Conservation (phyloP, 2,329 filamentous ascomycete species). For the Xylariomycetidae sp. region DNA sequence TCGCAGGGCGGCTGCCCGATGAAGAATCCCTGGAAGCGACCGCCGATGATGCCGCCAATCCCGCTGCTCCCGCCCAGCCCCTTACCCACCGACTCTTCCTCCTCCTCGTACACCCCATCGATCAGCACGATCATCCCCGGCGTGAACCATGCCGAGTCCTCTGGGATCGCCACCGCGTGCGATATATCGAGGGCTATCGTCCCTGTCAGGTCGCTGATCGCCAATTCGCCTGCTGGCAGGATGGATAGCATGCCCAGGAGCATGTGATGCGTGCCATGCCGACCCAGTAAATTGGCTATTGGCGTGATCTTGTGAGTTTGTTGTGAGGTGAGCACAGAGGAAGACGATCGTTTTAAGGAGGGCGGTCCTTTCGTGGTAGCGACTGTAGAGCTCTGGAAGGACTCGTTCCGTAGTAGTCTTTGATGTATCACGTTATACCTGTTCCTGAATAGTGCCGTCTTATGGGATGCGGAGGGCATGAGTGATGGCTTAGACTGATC, state of each 20-base stretch:
- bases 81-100: slow-evolving; percentile 64
- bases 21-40: slow-evolving; percentile 83
- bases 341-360: slow-evolving; percentile 52
- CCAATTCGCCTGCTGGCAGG: slow-evolving; percentile 73
- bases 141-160: slow-evolving; percentile 84
- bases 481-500: slow-evolving; percentile 60
- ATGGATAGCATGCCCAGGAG: slow-evolving; percentile 77
- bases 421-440: slow-evolving; percentile 91
- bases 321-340: slow-evolving; percentile 44
- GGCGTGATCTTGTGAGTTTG: slow-evolving; percentile 84
- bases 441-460: slow-evolving; percentile 81
- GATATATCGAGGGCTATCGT: slow-evolving; percentile 79
- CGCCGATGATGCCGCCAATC: slow-evolving; percentile 86
- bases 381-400: slow-evolving; percentile 79
- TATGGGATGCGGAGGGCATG: slow-evolving; percentile 71
- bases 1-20: slow-evolving; percentile 90
- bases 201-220: slow-evolving; percentile 80
- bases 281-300: slow-evolving; percentile 68
- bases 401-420: slow-evolving; percentile 83
- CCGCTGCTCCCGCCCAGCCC: slow-evolving; percentile 71
- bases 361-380: slow-evolving; percentile 50
- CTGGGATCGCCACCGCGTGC: slow-evolving; percentile 74
- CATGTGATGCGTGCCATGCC: slow-evolving; percentile 78
- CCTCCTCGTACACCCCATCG: slow-evolving; percentile 95
- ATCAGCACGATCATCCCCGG: slow-evolving; percentile 95